Evolutionary conservation across 495 filamentous ascomycete species (phyloP).

Genomic region (Eremomyces bilateralis): DNA sequence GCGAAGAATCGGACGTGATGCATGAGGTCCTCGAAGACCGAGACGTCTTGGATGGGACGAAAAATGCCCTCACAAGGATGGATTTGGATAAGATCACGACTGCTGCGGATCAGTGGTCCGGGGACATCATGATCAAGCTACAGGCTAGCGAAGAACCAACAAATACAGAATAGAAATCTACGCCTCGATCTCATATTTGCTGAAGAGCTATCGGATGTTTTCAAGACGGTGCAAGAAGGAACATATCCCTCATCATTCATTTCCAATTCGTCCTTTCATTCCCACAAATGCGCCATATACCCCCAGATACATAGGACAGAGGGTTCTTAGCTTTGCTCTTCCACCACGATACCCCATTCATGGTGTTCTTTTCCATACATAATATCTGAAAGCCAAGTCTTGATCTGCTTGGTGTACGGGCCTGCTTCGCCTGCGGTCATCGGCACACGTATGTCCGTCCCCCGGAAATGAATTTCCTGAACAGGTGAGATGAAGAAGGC

Average conservation of each 20-base stretch:
- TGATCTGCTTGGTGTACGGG: slow-evolving; percentile 42
- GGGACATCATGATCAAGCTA: no score
- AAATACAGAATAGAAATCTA: no score
- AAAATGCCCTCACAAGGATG: slow-evolving; percentile 24
- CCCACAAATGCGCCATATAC: no score
- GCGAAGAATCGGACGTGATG: slow-evolving; percentile 19
- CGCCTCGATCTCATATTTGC: no score
- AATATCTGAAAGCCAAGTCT: slow-evolving; percentile 58
- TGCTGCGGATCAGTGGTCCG: no score
- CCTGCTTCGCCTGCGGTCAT: slow-evolving; percentile 37
- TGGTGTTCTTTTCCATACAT: slow-evolving; percentile 71
- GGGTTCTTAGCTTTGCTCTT: slow-evolving; percentile 34
- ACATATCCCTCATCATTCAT: no score
- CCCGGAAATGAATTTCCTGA: slow-evolving; percentile 47
- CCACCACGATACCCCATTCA: slow-evolving; percentile 57
- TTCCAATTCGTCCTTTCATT: no score
- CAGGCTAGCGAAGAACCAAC: no score
- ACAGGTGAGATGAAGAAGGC: slow-evolving; percentile 75
- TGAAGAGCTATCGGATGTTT: no score
- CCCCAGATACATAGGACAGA: no score
- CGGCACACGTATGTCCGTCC: slow-evolving; percentile 42
- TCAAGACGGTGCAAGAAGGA: no score
- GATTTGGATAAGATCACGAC: no score
- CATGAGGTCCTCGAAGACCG: slow-evolving; percentile 24
- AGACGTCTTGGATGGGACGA: slow-evolving; percentile 33